Conservation (phyloP, 768 basidiomycete species). For the Cubamyces lactineus region DNA sequence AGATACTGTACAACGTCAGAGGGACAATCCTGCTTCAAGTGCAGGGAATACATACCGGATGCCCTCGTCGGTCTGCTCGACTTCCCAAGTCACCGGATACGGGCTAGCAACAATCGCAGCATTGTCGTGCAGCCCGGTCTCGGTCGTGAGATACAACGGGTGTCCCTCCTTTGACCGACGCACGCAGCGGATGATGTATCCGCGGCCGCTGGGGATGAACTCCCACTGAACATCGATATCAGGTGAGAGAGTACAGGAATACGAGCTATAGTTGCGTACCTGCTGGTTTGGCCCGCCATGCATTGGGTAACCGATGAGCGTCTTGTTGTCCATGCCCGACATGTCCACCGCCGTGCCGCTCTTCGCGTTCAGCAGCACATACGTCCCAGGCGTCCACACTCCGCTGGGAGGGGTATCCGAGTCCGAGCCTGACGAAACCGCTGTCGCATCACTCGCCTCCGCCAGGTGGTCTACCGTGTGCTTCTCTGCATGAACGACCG, state of each 20-base stretch:
- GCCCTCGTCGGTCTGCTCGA: constrained; percentile 23
- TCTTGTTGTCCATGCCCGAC: constrained; percentile 27
- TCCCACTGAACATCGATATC: constrained; percentile 24
- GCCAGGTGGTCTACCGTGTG: not conserved
- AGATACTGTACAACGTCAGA: constrained; percentile 21
- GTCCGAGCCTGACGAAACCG: constrained; percentile 3
- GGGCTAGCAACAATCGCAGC: constrained; percentile 29
- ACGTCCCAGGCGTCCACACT: constrained; percentile 26
- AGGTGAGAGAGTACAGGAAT: not conserved
- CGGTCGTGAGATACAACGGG: constrained; percentile 29
- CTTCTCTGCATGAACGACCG: constrained; percentile 2
- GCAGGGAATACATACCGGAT: constrained; percentile 20
- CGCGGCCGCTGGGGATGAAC: constrained; percentile 31
- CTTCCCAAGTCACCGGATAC: constrained; percentile 33
- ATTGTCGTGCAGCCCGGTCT: constrained; percentile 21
- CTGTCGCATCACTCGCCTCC: constrained; percentile 19
- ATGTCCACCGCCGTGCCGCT: constrained; percentile 33
- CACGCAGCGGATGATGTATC: constrained; percentile 30
- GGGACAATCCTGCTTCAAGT: too few species aligned
- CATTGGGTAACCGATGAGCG: constrained; percentile 30
- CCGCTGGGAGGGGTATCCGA: constrained; percentile 20
- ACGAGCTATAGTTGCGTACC: constrained; percentile 8
- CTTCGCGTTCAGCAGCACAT: constrained; percentile 31
- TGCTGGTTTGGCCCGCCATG: constrained; percentile 33
- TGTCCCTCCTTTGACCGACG: constrained; percentile 15